Evolutionary conservation across 345 rosid species (phyloP), one percentile per base, ranked within the genome.

Genomic region (Hypericum androsaemum): DNA sequence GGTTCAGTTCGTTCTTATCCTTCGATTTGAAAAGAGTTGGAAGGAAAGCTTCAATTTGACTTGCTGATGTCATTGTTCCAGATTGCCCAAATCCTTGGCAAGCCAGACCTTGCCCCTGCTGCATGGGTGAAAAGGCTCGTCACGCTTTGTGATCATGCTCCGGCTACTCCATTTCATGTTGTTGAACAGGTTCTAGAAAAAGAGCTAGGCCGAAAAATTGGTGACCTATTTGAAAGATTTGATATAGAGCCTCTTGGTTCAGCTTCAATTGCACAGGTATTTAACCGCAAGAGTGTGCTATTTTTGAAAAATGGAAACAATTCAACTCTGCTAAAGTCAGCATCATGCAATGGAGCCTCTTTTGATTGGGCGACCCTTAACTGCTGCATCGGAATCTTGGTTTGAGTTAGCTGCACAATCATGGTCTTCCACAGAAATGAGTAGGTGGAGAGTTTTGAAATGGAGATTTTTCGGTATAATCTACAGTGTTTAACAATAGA

Each of bases 181-280:
- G 69, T 84, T 64, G 70, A 61, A 66, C 65, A 50, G 50, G 72
- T 86, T 56, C 50, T 89, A 43, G 87, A 82, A 71, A 64, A 71
- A 66, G 97, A 89, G 56, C 64, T 89, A 35, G 94, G 94, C 69
- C 67, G 47, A 61, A 65, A 68, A 61, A 43, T 73, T 22, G 71
- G 60, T 12, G 88, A 84, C 9, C 48, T 79, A 43, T 89, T 86
- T 52, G 92, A 89, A 42, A 73, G 74, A 8, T 77, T 86, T 77
- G 97, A 86, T 62, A 71, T 47, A 16, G 58, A 77, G 60, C 97
- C 97, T 62, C 73, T 89, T 47, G 97, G 96, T 50, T 89, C 97
- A 57, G 97, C 97, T 69, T 89, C 97, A 41, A 80, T 89, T 62
- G 96, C 97, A 13, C 96, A 89, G 97, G 95, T 84, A 77, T 22